phyloP scores from a whole-genome alignment of 768 basidiomycete species.

The Mycena metata region DNA sequence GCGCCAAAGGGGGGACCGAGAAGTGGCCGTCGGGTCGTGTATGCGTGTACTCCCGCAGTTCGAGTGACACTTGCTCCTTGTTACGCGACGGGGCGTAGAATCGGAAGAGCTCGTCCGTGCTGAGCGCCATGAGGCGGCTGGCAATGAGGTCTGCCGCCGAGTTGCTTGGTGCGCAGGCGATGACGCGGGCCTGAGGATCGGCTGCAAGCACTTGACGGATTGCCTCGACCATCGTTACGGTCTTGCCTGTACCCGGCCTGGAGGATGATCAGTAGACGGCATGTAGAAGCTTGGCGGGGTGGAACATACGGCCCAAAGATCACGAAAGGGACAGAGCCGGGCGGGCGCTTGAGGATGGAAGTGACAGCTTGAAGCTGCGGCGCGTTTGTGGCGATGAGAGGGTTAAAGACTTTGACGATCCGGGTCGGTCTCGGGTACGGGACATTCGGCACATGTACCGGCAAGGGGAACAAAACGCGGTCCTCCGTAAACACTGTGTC shows the following conservation, averaged over 20 bases:
- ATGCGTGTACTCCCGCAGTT: constrained; percentile 54
- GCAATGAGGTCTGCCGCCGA: constrained; percentile 75
- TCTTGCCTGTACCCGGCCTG: constrained; percentile 78
- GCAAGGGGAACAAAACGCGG: constrained; percentile 65
- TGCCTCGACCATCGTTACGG: constrained; percentile 73
- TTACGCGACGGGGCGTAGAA: constrained; percentile 67
- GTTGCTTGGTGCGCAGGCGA: constrained; percentile 79
- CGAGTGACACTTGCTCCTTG: constrained; percentile 60
- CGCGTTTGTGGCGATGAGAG: constrained; percentile 58
- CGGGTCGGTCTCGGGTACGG: constrained; percentile 31
- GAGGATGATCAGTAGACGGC: not conserved
- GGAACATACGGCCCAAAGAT: constrained; percentile 72
- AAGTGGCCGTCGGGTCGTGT: constrained; percentile 53
- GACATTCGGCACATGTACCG: constrained; percentile 43
- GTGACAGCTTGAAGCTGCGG: constrained; percentile 64
- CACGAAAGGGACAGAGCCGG: constrained; percentile 67
- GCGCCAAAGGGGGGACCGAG: constrained; percentile 53
- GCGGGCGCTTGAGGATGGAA: constrained; percentile 57
- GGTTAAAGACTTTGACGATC: constrained; percentile 53
- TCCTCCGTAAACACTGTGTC: constrained; percentile 58
- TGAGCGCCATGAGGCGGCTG: constrained; percentile 53
- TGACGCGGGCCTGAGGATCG: constrained; percentile 60
- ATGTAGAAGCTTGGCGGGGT: not conserved
- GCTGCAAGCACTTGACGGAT: constrained; percentile 66
- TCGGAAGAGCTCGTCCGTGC: constrained; percentile 61